A percentile compares a stretch with the other conserved stretches of the same genome.
Evolutionary conservation across 2,329 filamentous ascomycete species (phyloP).

Genomic region (Cordyceps farinosa): DNA sequence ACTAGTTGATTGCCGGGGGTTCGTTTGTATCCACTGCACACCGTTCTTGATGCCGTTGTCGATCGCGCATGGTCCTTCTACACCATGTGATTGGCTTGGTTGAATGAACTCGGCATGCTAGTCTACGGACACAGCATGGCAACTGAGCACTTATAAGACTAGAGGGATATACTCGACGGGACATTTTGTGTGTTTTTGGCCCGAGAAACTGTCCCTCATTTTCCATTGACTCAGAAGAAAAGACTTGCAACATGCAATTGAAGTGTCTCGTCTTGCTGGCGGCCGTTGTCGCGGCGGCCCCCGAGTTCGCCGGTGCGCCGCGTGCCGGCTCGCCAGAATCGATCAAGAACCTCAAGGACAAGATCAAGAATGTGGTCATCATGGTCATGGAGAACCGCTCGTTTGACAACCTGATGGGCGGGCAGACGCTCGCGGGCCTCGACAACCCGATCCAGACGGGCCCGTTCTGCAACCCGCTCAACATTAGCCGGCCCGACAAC

Average conservation of each 20-base stretch:
- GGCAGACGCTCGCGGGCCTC: slow-evolving; percentile 35
- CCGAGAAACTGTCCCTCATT: no score
- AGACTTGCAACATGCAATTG: slow-evolving; percentile 8
- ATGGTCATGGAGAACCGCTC: slow-evolving; percentile 46
- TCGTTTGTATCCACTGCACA: slow-evolving; percentile 7
- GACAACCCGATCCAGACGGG: slow-evolving; percentile 41
- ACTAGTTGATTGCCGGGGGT: not conserved
- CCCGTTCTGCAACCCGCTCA: slow-evolving; percentile 39
- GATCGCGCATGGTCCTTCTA: slow-evolving; percentile 1
- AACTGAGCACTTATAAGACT: not conserved
- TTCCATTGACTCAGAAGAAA: no score
- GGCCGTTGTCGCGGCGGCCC: not conserved
- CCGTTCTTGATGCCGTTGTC: not conserved
- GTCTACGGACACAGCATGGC: not conserved
- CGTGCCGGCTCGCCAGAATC: slow-evolving; percentile 19
- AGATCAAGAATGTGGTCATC: slow-evolving; percentile 47
- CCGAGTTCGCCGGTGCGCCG: not conserved
- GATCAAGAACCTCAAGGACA: slow-evolving; percentile 29
- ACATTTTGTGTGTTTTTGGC: not conserved
- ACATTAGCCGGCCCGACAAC: slow-evolving; percentile 26
- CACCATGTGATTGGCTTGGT: slow-evolving; percentile 6
- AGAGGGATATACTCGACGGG: not conserved
- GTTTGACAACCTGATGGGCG: slow-evolving; percentile 42
- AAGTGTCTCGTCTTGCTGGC: not conserved
- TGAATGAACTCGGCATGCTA: not conserved